These are phyloP conservation scores for Penicillium riverlandense DNA, from an alignment of 495 filamentous ascomycete genomes.

Conservation along the genomic window DNA sequence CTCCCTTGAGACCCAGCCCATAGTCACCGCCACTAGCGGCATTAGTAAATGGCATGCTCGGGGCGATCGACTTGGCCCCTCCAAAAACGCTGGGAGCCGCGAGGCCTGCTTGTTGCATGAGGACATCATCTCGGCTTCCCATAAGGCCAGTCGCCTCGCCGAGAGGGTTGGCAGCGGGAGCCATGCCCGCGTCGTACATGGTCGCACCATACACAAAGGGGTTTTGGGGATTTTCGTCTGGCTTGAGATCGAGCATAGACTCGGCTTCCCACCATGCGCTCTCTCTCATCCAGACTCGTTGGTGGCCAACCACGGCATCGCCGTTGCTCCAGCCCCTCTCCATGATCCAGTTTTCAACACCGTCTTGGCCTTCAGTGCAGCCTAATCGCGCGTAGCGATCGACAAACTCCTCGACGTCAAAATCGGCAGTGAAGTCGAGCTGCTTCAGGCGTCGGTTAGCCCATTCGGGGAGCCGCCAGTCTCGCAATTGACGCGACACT, in stretches of 20 bases:
- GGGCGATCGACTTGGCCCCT: slow-evolving; percentile 65
- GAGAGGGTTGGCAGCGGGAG: slow-evolving; percentile 33
- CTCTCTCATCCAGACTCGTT: slow-evolving; percentile 94
- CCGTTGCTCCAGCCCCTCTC: slow-evolving; percentile 98
- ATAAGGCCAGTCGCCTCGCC: slow-evolving; percentile 54
- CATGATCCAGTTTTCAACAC: slow-evolving; percentile 90
- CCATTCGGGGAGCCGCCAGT: slow-evolving; percentile 94
- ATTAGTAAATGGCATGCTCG: slow-evolving; percentile 58
- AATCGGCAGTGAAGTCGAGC: slow-evolving; percentile 96
- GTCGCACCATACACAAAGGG: slow-evolving; percentile 26
- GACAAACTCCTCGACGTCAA: slow-evolving; percentile 88
- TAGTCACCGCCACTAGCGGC: slow-evolving; percentile 59
- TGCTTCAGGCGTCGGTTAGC: slow-evolving; percentile 85
- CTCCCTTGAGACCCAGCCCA: slow-evolving; percentile 79
- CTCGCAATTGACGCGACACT: slow-evolving; percentile 84
- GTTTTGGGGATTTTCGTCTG: slow-evolving; percentile 33
- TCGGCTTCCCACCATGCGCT: slow-evolving; percentile 97
- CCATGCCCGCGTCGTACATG: slow-evolving; percentile 23
- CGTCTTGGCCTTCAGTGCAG: slow-evolving; percentile 84
- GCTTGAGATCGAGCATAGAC: slow-evolving; percentile 89
- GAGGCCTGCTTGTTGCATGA: slow-evolving; percentile 53
- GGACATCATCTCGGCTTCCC: slow-evolving; percentile 63
- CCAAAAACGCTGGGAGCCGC: slow-evolving; percentile 49
- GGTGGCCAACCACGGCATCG: slow-evolving; percentile 82
- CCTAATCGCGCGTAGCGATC: slow-evolving; percentile 75